Percentiles rank a stretch among this genome's conserved stretches.
Conservation (phyloP, 2,329 filamentous ascomycete genomes). For the Meredithiella fracta region DNA sequence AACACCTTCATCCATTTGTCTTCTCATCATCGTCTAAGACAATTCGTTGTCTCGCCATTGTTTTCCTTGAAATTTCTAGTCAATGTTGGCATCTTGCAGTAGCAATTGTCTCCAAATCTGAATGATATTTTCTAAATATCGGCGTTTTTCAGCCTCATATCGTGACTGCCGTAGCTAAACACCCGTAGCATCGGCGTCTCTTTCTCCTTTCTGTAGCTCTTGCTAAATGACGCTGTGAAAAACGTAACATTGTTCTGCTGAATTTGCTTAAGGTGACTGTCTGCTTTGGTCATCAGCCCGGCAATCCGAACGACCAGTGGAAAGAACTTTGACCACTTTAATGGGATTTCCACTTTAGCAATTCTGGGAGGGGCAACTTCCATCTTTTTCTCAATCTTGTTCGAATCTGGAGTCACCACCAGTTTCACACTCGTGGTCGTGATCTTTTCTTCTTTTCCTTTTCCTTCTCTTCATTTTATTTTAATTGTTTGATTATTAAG, state of each 20-base stretch:
- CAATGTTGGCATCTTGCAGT: background rate
- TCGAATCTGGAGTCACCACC: background rate
- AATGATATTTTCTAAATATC: too few species aligned
- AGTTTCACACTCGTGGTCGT: background rate
- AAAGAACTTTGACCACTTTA: constrained; percentile 1
- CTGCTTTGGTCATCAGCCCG: too few species aligned
- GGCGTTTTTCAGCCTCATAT: too few species aligned
- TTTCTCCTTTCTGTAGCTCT: background rate
- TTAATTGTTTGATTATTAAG: too few species aligned
- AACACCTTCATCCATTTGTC: background rate
- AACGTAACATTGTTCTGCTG: background rate
- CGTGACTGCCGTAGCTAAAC: background rate
- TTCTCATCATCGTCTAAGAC: too few species aligned
- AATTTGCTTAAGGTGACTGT: too few species aligned
- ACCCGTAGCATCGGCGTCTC: background rate
- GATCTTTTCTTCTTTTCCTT: background rate
- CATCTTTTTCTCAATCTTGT: background rate
- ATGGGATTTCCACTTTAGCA: background rate
- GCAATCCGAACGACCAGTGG: too few species aligned
- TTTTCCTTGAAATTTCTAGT: background rate
- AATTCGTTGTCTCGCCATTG: background rate
- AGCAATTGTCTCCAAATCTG: too few species aligned
- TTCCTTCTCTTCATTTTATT: background rate
- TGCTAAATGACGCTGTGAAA: background rate
- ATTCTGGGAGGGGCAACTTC: background rate